phyloP scores from a whole-genome alignment of 352 stramenopile species.

The Thraustotheca clavata region DNA sequence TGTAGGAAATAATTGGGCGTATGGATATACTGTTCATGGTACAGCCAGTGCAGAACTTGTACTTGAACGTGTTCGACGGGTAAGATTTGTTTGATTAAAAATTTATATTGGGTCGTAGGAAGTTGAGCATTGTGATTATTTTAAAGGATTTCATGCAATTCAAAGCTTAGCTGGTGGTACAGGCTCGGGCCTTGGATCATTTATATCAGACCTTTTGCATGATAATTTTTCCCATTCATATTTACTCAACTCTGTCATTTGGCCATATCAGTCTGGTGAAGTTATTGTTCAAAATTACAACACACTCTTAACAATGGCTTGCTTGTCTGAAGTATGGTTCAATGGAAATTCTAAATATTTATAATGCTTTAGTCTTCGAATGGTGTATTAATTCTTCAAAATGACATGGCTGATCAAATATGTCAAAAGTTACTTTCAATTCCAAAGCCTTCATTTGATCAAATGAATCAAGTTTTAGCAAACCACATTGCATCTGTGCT shows the following conservation, averaged over 20 bases:
- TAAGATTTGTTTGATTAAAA: constrained; percentile 18
- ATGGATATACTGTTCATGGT: constrained; percentile 50
- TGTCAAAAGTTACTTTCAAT: constrained; percentile 51
- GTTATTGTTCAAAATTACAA: constrained; percentile 90
- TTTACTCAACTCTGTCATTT: constrained; percentile 69
- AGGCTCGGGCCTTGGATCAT: constrained; percentile 78
- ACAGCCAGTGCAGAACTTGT: constrained; percentile 32
- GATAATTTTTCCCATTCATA: constrained; percentile 49
- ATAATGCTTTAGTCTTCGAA: constrained; percentile 25
- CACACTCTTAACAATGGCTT: constrained; percentile 76
- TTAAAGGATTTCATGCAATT: constrained; percentile 61
- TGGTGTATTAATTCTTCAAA: constrained; percentile 63
- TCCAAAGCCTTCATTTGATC: constrained; percentile 43
- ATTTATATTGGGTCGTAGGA: constrained; percentile 30
- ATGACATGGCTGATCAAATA: constrained; percentile 47
- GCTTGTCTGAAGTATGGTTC: constrained; percentile 39
- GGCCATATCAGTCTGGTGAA: constrained; percentile 75
- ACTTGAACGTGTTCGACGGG: constrained; percentile 42
- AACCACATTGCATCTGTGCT: constrained; percentile 49
- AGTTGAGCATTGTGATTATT: constrained; percentile 53
- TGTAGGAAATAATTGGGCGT: constrained; percentile 69
- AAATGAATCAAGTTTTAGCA: constrained; percentile 55
- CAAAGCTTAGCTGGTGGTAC: constrained; percentile 84
- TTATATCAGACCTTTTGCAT: constrained; percentile 59
- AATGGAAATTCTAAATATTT: not conserved